phyloP scores from a whole-genome alignment of 768 basidiomycete genomes.

The Boletus subcaerulescens region DNA sequence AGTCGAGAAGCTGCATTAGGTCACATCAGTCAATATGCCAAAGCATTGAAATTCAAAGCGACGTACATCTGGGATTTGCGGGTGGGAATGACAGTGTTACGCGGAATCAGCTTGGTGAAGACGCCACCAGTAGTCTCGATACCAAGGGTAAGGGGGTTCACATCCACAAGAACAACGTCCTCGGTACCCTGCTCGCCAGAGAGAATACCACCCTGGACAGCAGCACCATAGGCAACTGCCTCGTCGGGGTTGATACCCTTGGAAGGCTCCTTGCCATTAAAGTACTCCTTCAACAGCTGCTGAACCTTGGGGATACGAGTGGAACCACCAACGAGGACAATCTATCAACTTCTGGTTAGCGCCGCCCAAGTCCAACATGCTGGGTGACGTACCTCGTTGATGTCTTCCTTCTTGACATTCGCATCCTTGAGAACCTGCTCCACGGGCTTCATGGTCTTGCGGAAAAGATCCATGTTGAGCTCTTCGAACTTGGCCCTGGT shows the following conservation, averaged over 20 bases:
- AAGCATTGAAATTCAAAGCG: accelerated
- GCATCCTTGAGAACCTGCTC: constrained; percentile 99
- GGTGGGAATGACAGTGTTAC: constrained; percentile 93
- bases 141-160: constrained; percentile 95
- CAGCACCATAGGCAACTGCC: constrained; percentile 91
- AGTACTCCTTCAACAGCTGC: constrained; percentile 96
- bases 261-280: constrained; percentile 70
- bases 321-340: constrained; percentile 93
- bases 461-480: constrained; percentile 97
- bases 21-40: background rate
- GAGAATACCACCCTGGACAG: constrained; percentile 97
- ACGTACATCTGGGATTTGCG: constrained; percentile 90
- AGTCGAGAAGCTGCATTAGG: constrained; percentile 45
- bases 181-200: constrained; percentile 89
- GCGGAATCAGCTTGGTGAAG: constrained; percentile 95
- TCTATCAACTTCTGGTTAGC: constrained; percentile 32
- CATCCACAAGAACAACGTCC: constrained; percentile 93
- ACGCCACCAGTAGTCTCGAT: constrained; percentile 99
- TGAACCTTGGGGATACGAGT: constrained; percentile 99
- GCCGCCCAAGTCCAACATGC: accelerated
- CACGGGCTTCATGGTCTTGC: constrained; percentile 99
- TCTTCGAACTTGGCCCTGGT: constrained; percentile 99
- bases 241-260: background rate
- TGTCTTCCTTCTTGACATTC: constrained; percentile 95
- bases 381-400: constrained; percentile 67